These are phyloP conservation scores for Yamadazyma atmosphaerica DNA, from an alignment of 1,139 yeast genomes.

Conservation along the genomic window DNA sequence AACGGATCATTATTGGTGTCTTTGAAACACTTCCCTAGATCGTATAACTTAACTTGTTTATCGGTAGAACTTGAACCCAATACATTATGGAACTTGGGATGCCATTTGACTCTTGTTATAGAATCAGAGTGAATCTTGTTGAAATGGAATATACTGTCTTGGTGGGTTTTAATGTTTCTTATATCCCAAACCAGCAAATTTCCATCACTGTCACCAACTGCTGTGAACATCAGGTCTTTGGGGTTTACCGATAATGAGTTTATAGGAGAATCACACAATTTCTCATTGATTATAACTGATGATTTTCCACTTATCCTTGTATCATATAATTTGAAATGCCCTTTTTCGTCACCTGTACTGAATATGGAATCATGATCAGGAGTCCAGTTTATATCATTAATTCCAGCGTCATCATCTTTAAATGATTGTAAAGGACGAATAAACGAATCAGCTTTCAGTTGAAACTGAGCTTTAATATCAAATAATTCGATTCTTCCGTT, in stretches of 20 bases:
- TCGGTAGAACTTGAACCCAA: slow-evolving; percentile 78
- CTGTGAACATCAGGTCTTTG: slow-evolving; percentile 49
- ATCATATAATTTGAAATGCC: slow-evolving; percentile 51
- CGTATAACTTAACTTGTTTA: slow-evolving; percentile 70
- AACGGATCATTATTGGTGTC: slow-evolving; percentile 41
- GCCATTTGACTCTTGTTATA: slow-evolving; percentile 77
- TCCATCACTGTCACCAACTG: slow-evolving; percentile 73
- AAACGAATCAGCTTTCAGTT: slow-evolving; percentile 9
- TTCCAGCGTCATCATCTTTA: slow-evolving; percentile 33
- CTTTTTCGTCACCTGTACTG: slow-evolving; percentile 58
- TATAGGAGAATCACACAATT: slow-evolving; percentile 48
- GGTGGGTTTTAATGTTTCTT: slow-evolving; percentile 37
- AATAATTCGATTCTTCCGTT: slow-evolving; percentile 35
- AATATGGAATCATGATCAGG: slow-evolving; percentile 59
- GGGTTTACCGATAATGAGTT: slow-evolving; percentile 70
- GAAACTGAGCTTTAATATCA: slow-evolving; percentile 30
- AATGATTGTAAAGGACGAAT: slow-evolving; percentile 7
- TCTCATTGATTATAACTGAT: slow-evolving; percentile 19
- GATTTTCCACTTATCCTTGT: slow-evolving; percentile 26
- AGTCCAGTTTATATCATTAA: slow-evolving; percentile 65
- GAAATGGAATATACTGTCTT: slow-evolving; percentile 15
- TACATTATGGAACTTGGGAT: slow-evolving; percentile 58
- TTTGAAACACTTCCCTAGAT: slow-evolving; percentile 44
- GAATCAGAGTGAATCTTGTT: slow-evolving; percentile 55
- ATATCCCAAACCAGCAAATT: slow-evolving; percentile 67